Percentiles rank a stretch among this genome's conserved stretches.
phyloP scores from a whole-genome alignment of 345 rosid genomes.

The Corchorus capsularis region DNA sequence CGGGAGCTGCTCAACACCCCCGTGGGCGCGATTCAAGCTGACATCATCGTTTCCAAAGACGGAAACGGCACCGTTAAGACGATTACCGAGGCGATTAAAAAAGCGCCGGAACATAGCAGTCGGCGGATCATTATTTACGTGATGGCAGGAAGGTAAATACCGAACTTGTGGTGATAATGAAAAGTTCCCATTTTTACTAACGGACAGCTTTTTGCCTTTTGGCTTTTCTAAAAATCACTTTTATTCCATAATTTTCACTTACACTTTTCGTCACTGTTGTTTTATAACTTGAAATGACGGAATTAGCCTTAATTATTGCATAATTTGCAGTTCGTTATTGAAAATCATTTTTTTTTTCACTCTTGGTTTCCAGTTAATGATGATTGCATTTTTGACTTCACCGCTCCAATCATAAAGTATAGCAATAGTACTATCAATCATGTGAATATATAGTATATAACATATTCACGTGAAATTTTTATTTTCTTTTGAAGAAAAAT shows the following conservation, averaged over 20 bases:
- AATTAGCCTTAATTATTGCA: neutral
- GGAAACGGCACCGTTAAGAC: slow-evolving; percentile 90
- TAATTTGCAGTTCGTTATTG: neutral
- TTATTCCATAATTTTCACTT: neutral
- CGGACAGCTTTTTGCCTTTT: neutral
- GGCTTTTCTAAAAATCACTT: neutral
- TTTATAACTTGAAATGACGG: neutral
- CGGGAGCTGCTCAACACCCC: slow-evolving; percentile 59
- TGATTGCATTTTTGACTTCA: neutral
- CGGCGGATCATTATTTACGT: slow-evolving; percentile 86
- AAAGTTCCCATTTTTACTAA: neutral
- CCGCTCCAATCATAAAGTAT: neutral
- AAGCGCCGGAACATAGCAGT: slow-evolving; percentile 66
- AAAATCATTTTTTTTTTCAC: neutral
- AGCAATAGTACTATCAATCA: neutral
- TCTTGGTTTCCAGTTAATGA: neutral
- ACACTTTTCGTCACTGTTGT: neutral
- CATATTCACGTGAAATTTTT: neutral
- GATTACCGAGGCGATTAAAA: slow-evolving; percentile 86
- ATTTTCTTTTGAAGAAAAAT: no score
- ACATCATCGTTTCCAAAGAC: slow-evolving; percentile 74
- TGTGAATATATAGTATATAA: neutral
- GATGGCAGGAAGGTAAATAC: slow-evolving; percentile 83
- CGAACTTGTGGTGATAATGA: neutral
- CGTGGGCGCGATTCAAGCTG: slow-evolving; percentile 65